Percentiles rank a stretch among this genome's conserved stretches.
These are phyloP conservation scores for Arthrobotrys entomopaga DNA, from an alignment of 2,329 filamentous ascomycete genomes.

Conservation along the genomic window DNA sequence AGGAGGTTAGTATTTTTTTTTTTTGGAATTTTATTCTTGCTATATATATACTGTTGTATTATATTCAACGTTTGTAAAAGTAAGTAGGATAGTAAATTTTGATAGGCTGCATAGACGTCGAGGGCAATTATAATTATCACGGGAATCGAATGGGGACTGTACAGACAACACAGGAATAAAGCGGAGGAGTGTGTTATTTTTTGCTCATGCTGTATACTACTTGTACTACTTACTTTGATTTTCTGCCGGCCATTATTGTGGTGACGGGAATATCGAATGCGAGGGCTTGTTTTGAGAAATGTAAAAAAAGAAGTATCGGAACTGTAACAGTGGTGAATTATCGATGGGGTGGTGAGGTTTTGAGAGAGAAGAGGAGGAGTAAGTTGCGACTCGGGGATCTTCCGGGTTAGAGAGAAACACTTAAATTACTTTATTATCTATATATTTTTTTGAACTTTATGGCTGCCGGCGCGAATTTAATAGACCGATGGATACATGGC, in stretches of 20 bases:
- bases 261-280: not conserved
- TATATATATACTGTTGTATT: no score
- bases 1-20: conserved; percentile 9
- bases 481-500: no score
- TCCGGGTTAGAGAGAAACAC: conserved; percentile 1
- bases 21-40: not conserved
- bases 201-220: no score
- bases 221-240: conserved; percentile 26
- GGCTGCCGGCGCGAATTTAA: no score
- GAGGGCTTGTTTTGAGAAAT: not conserved
- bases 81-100: not conserved
- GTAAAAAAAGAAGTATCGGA: no score
- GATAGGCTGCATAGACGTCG: not conserved
- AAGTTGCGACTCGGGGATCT: conserved; percentile 3
- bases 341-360: not conserved
- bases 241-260: conserved; percentile 45
- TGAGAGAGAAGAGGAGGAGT: conserved; percentile 1
- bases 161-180: conserved; percentile 4
- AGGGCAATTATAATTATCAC: no score
- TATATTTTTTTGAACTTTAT: no score
- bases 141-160: not conserved
- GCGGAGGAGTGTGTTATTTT: conserved; percentile 31
- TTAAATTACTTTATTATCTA: conserved; percentile 12
- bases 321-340: no score
- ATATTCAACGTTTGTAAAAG: no score